Percentiles rank a stretch among this genome's conserved stretches.
Evolutionary conservation across 202 grass and related monocot species (phyloP).

Genomic region (Carex sylvatica): DNA sequence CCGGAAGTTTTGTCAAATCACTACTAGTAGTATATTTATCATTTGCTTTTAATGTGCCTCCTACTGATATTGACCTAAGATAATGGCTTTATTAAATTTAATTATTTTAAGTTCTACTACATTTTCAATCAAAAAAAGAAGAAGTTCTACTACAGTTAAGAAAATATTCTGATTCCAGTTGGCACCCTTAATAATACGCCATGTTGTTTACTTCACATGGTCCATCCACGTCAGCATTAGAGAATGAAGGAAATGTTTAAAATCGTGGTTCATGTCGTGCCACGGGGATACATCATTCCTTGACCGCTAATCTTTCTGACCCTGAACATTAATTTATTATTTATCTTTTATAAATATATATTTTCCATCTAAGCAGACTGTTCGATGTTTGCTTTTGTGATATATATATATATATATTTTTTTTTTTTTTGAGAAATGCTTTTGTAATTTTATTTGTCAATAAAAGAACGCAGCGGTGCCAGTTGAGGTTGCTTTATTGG

Average conservation of each 20-base stretch:
- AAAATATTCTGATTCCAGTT: constrained; percentile 9
- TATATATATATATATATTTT: too few species aligned
- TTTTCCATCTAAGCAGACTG: not conserved
- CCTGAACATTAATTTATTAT: not conserved
- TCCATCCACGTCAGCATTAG: not conserved
- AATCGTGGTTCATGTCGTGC: not conserved
- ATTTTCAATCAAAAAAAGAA: too few species aligned
- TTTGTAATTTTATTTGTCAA: too few species aligned
- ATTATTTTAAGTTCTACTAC: not conserved
- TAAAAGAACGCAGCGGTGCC: too few species aligned
- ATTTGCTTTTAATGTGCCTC: not conserved
- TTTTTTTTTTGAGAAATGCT: too few species aligned
- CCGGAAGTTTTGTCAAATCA: too few species aligned
- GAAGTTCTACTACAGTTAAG: too few species aligned
- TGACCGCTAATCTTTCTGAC: not conserved
- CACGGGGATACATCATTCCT: not conserved
- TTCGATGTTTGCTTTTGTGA: too few species aligned
- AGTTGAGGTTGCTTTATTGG: too few species aligned
- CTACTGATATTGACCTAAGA: not conserved
- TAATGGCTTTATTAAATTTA: not conserved
- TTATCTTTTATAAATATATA: not conserved
- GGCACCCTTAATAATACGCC: not conserved
- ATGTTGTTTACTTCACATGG: not conserved
- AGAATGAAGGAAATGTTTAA: not conserved
- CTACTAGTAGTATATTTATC: not conserved